These are phyloP conservation scores for Simplicillium aogashimaense DNA, from an alignment of 2,329 filamentous ascomycete species.

Conservation along the genomic window DNA sequence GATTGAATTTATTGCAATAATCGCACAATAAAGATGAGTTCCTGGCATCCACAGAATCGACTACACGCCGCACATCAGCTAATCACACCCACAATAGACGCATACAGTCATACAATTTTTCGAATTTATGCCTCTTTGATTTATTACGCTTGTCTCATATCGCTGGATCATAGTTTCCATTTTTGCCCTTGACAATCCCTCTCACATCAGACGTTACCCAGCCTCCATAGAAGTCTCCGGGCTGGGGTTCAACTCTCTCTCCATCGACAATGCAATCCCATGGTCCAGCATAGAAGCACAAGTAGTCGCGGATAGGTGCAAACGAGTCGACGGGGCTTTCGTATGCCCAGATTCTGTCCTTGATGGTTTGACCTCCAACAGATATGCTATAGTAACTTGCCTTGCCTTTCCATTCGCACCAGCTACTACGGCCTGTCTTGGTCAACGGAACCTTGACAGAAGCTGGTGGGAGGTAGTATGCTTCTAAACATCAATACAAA, in stretches of 20 bases:
- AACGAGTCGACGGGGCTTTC: conserved; percentile 41
- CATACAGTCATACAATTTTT: too few species aligned
- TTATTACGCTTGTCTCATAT: conserved; percentile 9
- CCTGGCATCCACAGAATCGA: too few species aligned
- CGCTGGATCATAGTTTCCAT: conserved; percentile 28
- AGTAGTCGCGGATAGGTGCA: conserved; percentile 40
- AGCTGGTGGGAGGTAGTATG: conserved; percentile 49
- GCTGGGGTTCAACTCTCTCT: conserved; percentile 47
- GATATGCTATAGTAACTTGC: conserved; percentile 48
- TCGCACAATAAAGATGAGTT: too few species aligned
- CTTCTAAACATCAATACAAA: conserved; percentile 15
- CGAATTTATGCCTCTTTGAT: too few species aligned
- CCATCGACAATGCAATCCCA: conserved; percentile 55
- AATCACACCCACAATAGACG: too few species aligned
- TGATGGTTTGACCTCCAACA: conserved; percentile 28
- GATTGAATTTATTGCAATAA: too few species aligned
- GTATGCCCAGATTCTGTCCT: conserved; percentile 50
- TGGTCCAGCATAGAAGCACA: conserved; percentile 51
- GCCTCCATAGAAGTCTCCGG: conserved; percentile 54
- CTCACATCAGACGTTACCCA: conserved; percentile 54
- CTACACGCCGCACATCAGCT: too few species aligned
- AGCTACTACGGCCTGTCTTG: conserved; percentile 32
- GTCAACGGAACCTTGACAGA: conserved; percentile 35
- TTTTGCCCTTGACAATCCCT: conserved; percentile 34
- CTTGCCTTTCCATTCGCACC: conserved; percentile 52